Percentiles rank a stretch among this genome's conserved stretches.
Evolutionary conservation across 305 asterid species (phyloP).

Genomic region (Rubia occidens): DNA sequence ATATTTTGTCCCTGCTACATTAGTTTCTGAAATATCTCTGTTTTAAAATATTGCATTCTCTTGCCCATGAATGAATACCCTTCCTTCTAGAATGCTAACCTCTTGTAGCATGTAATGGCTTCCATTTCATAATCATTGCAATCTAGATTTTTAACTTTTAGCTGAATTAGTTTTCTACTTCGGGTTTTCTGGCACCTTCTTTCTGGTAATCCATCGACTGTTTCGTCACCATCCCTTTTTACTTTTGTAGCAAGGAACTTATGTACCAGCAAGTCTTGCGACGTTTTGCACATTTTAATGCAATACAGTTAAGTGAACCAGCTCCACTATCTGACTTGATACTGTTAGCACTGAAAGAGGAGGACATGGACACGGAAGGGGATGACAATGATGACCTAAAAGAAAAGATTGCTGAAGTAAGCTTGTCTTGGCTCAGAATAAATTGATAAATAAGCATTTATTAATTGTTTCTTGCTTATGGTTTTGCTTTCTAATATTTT

Average conservation of each 20-base stretch:
- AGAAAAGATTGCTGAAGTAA: conserved; percentile 79
- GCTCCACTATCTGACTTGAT: conserved; percentile 63
- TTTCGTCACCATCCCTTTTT: conserved; percentile 15
- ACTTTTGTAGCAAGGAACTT: conserved; percentile 69
- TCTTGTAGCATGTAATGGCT: neutral
- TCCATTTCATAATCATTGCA: neutral
- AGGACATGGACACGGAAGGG: conserved; percentile 52
- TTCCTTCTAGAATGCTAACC: neutral
- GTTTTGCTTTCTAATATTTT: neutral
- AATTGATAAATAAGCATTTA: neutral
- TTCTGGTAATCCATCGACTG: neutral
- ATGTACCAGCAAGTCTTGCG: conserved; percentile 89
- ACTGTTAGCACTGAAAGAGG: conserved; percentile 76
- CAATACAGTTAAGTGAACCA: conserved; percentile 88
- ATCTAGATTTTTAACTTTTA: neutral
- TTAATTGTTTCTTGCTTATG: neutral
- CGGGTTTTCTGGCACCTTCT: neutral
- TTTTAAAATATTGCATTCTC: neutral
- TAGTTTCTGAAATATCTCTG: conserved; percentile 1
- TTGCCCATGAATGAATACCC: neutral
- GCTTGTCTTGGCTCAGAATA: conserved; percentile 13
- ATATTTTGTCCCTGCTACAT: neutral
- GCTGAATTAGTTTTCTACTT: conserved; percentile 1
- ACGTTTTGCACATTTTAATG: conserved; percentile 90
- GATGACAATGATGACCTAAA: conserved; percentile 57